Evolutionary conservation across 1,284 basidiomycete genomes (phyloP), one percentile per base, ranked within the genome.

Genomic region (Cystobasidium sp.): DNA sequence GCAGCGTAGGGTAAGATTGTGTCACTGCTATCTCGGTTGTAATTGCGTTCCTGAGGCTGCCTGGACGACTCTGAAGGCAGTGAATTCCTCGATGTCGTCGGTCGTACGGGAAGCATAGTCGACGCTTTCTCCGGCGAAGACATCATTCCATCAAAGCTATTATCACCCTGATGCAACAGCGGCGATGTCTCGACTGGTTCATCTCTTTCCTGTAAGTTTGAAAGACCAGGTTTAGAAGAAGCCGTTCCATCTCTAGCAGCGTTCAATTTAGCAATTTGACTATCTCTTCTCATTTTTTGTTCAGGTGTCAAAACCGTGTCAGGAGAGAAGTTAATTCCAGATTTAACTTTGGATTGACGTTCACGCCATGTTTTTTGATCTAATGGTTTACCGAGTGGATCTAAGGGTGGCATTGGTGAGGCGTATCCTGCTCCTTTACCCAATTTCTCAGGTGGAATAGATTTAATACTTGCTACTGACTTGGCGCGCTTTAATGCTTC

Each of bases 401-500:
- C 69, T 61, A 71, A 55, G 12, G 69, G 69, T 44, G 69, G 59
- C 69, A 71, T 71, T 1, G 69, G 69, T 44, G 69, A 71, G 41
- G 69, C 69, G 31, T 71, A 71, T 52, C 69, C 69, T 55, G 69
- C 69, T 52, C 69, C 69, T 53, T 71, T 71, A 51, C 69, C 69
- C 39, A 71, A 51, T 10, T 61, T 47, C 46, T 71, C 69, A 44
- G 69, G 18, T 52, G 69, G 56, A 37, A 71, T 71, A 39, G 69
- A 71, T 31, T 62, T 64, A n/a, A 63, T 31, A 8, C 55, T 52
- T 41, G 58, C 51, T 49, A 64, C 43, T 61, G 58, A 63, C 31
- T 63, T 44, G 24, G 69, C 37, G 63, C 58, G 43, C 41, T 55
- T 46, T 20, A 68, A 49, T 18, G 53, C 69, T 16, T 56, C 47